Evolutionary conservation across 2,329 filamentous ascomycete genomes (phyloP).

Genomic region (Fusarium sarcochroum): DNA sequence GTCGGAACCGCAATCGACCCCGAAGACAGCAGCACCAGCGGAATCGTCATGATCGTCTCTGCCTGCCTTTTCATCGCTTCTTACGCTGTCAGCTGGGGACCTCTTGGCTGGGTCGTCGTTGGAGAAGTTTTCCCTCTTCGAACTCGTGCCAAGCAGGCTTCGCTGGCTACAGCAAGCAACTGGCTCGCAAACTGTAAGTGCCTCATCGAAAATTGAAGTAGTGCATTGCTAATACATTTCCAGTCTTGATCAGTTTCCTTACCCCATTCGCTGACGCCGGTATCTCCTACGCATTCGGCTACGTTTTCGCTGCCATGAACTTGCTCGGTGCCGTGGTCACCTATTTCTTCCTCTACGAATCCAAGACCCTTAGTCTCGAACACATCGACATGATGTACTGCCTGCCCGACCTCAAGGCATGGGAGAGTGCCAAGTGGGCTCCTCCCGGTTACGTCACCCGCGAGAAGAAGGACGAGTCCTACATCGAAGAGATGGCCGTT

Average conservation of each 20-base stretch:
- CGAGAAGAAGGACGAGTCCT: slow-evolving; percentile 25
- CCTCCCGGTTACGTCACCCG: slow-evolving; percentile 58
- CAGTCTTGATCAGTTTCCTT: slow-evolving; percentile 74
- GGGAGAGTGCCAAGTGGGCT: slow-evolving; percentile 68
- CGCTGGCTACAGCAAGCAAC: slow-evolving; percentile 66
- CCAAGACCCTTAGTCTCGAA: slow-evolving; percentile 73
- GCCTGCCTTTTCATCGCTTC: slow-evolving; percentile 80
- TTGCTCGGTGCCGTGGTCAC: slow-evolving; percentile 70
- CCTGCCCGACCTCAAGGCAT: slow-evolving; percentile 67
- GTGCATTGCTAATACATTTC: background rate
- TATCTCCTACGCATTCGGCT: slow-evolving; percentile 74
- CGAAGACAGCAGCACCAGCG: slow-evolving; percentile 61
- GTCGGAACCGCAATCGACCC: slow-evolving; percentile 64
- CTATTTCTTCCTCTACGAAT: slow-evolving; percentile 79
- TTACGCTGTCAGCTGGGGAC: slow-evolving; percentile 78
- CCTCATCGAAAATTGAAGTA: background rate
- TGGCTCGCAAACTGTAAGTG: slow-evolving; percentile 69
- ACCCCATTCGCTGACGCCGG: slow-evolving; percentile 73
- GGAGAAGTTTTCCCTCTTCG: slow-evolving; percentile 74
- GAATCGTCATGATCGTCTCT: slow-evolving; percentile 78
- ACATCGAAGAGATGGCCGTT: background rate
- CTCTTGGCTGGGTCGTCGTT: slow-evolving; percentile 76
- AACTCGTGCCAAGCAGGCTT: slow-evolving; percentile 67
- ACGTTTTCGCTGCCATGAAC: slow-evolving; percentile 74
- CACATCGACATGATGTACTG: slow-evolving; percentile 80